Percentiles rank a stretch among this genome's conserved stretches.
phyloP scores from a whole-genome alignment of 2,329 filamentous ascomycete species.

The Colletotrichum tofieldiae region DNA sequence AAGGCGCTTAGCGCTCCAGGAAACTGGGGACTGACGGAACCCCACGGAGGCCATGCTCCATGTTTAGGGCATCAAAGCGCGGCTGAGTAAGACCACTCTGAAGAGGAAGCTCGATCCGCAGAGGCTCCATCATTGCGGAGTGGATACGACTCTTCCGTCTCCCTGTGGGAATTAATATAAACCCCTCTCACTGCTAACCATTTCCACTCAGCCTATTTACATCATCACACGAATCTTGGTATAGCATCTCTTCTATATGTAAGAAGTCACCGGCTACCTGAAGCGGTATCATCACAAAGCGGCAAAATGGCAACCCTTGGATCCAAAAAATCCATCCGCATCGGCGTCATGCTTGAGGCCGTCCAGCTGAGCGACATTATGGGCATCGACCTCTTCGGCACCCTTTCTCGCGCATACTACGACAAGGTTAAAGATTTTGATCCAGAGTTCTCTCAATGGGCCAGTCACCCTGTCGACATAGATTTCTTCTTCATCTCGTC shows the following conservation, averaged over 20 bases:
- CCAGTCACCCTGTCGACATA: slow-evolving; percentile 49
- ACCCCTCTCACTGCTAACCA: background rate
- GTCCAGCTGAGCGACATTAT: slow-evolving; percentile 58
- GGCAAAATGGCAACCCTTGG: slow-evolving; percentile 25
- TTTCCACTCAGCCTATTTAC: background rate
- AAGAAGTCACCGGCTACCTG: background rate
- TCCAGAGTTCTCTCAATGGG: slow-evolving; percentile 44
- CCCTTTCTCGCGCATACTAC: slow-evolving; percentile 50
- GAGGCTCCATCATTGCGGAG: slow-evolving; percentile 9
- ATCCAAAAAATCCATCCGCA: slow-evolving; percentile 49
- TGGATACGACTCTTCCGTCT: background rate
- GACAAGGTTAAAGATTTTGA: slow-evolving; percentile 44
- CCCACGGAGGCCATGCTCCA: background rate
- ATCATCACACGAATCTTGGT: background rate
- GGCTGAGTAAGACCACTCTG: slow-evolving; percentile 1
- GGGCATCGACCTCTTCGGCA: slow-evolving; percentile 57
- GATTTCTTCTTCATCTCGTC: slow-evolving; percentile 57
- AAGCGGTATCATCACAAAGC: background rate
- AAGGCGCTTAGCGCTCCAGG: background rate
- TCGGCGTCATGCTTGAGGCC: slow-evolving; percentile 57
- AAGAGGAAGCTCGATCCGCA: slow-evolving; percentile 2
- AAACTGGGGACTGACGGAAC: background rate
- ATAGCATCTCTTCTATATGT: background rate
- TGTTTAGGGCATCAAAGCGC: background rate
- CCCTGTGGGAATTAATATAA: background rate